These are phyloP conservation scores for Nigrospora sphaerica DNA, from an alignment of 2,329 filamentous ascomycete genomes.

Conservation along the genomic window DNA sequence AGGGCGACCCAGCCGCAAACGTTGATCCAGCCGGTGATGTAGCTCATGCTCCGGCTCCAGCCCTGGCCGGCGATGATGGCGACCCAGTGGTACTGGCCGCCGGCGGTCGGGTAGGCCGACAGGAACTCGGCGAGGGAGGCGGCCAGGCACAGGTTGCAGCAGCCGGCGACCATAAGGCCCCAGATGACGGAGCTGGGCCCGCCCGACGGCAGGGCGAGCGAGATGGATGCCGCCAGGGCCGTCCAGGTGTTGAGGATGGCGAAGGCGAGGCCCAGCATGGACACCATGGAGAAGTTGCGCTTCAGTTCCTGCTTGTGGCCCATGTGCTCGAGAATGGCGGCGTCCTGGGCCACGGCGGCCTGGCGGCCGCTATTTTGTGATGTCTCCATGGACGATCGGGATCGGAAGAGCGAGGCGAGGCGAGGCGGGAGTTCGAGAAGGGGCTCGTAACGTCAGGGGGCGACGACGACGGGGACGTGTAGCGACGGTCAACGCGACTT, in stretches of 20 bases:
- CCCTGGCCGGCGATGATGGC: conserved; percentile 53
- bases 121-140: conserved; percentile 66
- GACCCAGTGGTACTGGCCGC: conserved; percentile 67
- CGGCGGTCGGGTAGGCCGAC: conserved; percentile 53
- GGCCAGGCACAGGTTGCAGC: conserved; percentile 65
- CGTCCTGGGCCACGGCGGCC: neutral
- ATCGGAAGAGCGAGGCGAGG: too few species aligned
- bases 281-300: conserved; percentile 41
- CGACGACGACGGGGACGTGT: too few species aligned
- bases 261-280: conserved; percentile 39
- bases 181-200: conserved; percentile 67
- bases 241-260: conserved; percentile 43
- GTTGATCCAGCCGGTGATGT: conserved; percentile 68
- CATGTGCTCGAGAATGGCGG: conserved; percentile 26
- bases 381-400: too few species aligned
- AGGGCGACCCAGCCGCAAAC: conserved; percentile 66
- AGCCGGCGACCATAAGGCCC: conserved; percentile 56
- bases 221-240: conserved; percentile 38
- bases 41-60: conserved; percentile 57
- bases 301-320: conserved; percentile 42
- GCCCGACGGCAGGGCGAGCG: conserved; percentile 56
- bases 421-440: too few species aligned
- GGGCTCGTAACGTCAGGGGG: too few species aligned
- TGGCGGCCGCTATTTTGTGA: too few species aligned
- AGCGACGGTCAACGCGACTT: too few species aligned